Evolutionary conservation across 2,329 filamentous ascomycete genomes (phyloP), one percentile per base, ranked within the genome.

Genomic region (Sporothrix pseudoabietina): DNA sequence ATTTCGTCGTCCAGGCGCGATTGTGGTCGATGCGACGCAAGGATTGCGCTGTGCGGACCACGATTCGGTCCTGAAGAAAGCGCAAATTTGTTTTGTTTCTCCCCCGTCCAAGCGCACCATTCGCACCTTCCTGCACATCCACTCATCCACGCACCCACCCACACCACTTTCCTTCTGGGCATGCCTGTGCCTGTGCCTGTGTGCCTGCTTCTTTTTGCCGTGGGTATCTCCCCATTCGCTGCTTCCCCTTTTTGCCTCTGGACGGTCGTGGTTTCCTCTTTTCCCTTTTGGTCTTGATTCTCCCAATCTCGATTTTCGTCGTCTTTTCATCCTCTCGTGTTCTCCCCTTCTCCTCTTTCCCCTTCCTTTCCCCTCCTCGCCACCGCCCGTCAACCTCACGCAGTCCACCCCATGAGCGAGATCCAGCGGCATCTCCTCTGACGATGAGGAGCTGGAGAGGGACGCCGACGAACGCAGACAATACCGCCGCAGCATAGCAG

Each of bases 221-320:
- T 75, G 47, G 81, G 76, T 69, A 77, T 78, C 54, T 77, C 73
- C 7, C 79, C 77, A 26, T 80, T 77, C 71, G 80, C 81, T 32
- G 78, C 77, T 49, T 74, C 59, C 35, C 74, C 72, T 61, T 82
- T 79, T 73, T 81, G 81, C 69, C 80, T 71, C 74, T 47, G 32
- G 61, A 32, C 14, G 78, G 79, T 49, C 26, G 39, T 47, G 39
- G 61, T 63, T 61, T 71, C 66, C 66, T 54, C 44, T 54, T 81
- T 82, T 59, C 76, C 32, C 22, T 47, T 57, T 39, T 76, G 9
- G 74, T 76, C 22, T 77, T 73, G 47, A 79, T 79, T 39, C 79
- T 69, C 84, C 82, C n/a, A 63, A 74, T 71, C 68, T 70, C 16
- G 63, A 14, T 44, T 47, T 39, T n/a, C 39, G 16, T 55, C 35